phyloP scores from a whole-genome alignment of 768 basidiomycete genomes.

The Suillus occidentalis region DNA sequence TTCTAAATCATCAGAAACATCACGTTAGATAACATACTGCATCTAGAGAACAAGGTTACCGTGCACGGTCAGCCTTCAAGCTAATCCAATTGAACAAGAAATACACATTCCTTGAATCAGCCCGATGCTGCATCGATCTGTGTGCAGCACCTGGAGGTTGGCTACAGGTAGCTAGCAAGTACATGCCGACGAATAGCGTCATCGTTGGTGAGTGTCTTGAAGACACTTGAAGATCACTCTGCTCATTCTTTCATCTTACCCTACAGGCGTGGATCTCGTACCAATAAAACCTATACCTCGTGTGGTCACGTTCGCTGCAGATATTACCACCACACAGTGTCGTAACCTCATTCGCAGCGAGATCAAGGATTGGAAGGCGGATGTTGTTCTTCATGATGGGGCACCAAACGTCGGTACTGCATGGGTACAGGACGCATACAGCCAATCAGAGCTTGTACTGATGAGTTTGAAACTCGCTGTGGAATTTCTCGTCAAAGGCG shows the following conservation, averaged over 20 bases:
- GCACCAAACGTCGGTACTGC: constrained; percentile 99
- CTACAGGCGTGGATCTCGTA: constrained; percentile 87
- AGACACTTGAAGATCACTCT: not conserved
- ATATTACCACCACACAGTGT: constrained; percentile 93
- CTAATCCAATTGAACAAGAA: constrained; percentile 98
- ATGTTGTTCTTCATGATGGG: constrained; percentile 97
- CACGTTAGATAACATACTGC: constrained; percentile 12
- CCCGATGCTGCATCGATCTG: constrained; percentile 93
- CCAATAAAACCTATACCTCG: constrained; percentile 95
- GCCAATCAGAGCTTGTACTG: constrained; percentile 93
- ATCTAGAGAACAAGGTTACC: constrained; percentile 94
- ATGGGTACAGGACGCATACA: constrained; percentile 98
- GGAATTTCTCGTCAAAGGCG: constrained; percentile 90
- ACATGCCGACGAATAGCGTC: constrained; percentile 90
- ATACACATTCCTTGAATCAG: constrained; percentile 85
- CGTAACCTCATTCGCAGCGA: constrained; percentile 82
- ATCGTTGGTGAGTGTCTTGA: constrained; percentile 70
- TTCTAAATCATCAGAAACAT: constrained; percentile 5
- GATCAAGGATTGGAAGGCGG: constrained; percentile 98
- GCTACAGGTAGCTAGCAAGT: constrained; percentile 97
- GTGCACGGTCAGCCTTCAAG: constrained; percentile 99
- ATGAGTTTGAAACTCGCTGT: constrained; percentile 94
- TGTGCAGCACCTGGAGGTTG: constrained; percentile 99
- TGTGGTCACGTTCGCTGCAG: constrained; percentile 87
- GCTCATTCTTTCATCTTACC: constrained; percentile 13